Evolutionary conservation across 176 grass and related monocot genomes (phyloP).

Genomic region (Lolium rigidum): DNA sequence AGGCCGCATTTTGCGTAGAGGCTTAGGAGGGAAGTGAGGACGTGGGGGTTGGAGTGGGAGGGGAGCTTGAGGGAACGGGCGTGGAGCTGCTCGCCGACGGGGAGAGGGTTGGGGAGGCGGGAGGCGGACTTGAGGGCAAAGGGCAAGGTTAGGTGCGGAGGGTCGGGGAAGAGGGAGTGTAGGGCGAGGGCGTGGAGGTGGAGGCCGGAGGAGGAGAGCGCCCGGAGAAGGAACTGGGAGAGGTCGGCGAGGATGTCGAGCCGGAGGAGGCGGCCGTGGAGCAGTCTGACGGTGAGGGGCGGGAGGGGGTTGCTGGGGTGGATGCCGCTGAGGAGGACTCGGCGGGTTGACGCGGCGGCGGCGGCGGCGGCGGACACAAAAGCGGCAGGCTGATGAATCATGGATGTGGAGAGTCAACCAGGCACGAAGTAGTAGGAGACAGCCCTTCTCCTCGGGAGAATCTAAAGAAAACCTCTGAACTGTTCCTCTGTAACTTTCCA

Average conservation of each 20-base stretch:
- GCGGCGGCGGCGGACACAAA: constrained; percentile 29
- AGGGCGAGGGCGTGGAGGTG: constrained; percentile 52
- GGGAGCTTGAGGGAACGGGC: constrained; percentile 58
- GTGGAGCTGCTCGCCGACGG: constrained; percentile 51
- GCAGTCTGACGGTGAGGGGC: constrained; percentile 38
- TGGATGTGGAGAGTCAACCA: background rate
- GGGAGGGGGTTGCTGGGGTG: background rate
- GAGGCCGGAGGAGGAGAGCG: constrained; percentile 38
- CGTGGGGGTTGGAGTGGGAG: constrained; percentile 47
- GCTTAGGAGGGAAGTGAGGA: constrained; percentile 62
- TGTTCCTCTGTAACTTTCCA: no score
- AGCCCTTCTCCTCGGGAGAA: no score
- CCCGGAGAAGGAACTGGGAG: constrained; percentile 39
- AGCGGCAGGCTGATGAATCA: background rate
- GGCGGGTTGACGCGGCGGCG: constrained; percentile 29
- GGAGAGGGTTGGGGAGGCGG: constrained; percentile 46
- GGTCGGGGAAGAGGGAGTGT: constrained; percentile 38
- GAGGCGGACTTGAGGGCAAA: constrained; percentile 64
- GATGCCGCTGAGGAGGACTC: constrained; percentile 34
- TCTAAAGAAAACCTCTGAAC: no score
- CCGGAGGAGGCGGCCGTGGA: constrained; percentile 63
- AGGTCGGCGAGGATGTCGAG: constrained; percentile 43
- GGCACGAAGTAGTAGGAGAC: background rate
- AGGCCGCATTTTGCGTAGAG: constrained; percentile 60
- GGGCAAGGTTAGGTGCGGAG: constrained; percentile 60